phyloP scores from a whole-genome alignment of 2,329 filamentous ascomycete genomes.

The Botrytis aclada region DNA sequence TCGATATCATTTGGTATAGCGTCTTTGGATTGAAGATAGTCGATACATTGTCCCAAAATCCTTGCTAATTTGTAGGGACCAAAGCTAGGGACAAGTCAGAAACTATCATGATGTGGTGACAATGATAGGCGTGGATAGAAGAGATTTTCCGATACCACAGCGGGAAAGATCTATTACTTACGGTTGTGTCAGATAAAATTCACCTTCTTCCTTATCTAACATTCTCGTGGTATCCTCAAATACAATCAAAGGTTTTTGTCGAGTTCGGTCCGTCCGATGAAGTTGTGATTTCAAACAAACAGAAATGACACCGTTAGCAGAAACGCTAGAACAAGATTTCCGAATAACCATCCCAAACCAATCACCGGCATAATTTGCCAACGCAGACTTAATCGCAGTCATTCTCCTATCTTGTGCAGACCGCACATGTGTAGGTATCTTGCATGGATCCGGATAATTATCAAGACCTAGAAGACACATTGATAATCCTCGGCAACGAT shows the following conservation, averaged over 20 bases:
- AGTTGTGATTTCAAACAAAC: conserved; percentile 25
- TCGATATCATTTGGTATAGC: background rate
- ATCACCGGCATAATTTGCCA: conserved; percentile 22
- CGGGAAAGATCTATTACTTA: conserved; percentile 18
- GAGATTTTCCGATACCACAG: background rate
- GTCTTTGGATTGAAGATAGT: conserved; percentile 14
- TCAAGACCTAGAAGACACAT: conserved; percentile 29
- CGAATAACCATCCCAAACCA: conserved; percentile 29
- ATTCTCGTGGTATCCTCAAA: conserved; percentile 24
- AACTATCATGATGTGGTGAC: background rate
- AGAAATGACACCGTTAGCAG: conserved; percentile 20
- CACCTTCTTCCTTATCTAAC: conserved; percentile 14
- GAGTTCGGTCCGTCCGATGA: background rate
- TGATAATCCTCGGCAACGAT: conserved; percentile 21
- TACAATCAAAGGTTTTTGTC: conserved; percentile 25
- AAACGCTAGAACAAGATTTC: conserved; percentile 16
- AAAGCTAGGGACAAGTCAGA: conserved; percentile 20
- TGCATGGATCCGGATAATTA: conserved; percentile 20
- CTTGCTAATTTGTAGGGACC: conserved; percentile 29
- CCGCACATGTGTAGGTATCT: conserved; percentile 21
- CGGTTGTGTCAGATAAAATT: conserved; percentile 26
- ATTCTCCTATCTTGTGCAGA: conserved; percentile 20
- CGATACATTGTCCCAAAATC: conserved; percentile 22
- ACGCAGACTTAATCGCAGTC: conserved; percentile 24
- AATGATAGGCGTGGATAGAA: background rate